Base-by-base conservation (phyloP, 2,329 filamentous ascomycete genomes). In the Stylonectria norvegica region DNA sequence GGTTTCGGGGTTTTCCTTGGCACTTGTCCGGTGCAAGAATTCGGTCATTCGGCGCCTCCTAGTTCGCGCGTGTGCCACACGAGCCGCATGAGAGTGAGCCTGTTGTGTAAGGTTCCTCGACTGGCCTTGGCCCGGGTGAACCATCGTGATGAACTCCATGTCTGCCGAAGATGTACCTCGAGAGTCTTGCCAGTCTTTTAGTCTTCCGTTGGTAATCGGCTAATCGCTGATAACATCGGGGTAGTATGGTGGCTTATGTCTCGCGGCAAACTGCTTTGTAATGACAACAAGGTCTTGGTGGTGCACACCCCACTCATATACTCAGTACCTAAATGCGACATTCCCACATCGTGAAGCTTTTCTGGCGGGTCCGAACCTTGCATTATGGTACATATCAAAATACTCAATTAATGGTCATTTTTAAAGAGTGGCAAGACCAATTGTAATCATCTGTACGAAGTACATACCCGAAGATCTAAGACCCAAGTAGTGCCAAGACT, bases 31-130 rank as follows among this genome's bases (percentile, higher is more conserved):
- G 5, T 17, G 28, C 8, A 20, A 19, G 7, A 35, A 23, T 10
- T 34, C 12, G 4, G 23, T 16, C 14, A 43, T 31, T 17, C 32
- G 46, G 18, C 18, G 8, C 20, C 28, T 40, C 17, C 43, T 42
- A 4, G 43, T 20, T 29, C 40, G 39, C 10, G 43, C 39, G 17
- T 48, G 46, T 4, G 46, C 32, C 3, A 43, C 32, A n/a, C 46
- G 46, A 4, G 46, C 46, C 1, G 46, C 46, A n/a, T 48, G 43
- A 5, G 43, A 43, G 25, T 46, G 46, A 18, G 35, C 38, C 15
- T 36, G 40, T 38, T 39, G 43, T 22, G 29, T 48, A 5, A 38
- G 17, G 5, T 27, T n/a, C 4, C 39, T 19, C 2, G 37, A 46
- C 9, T 10, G n/a, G 10, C 17, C 19, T 12, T 43, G 36, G 7